A percentile compares a stretch with the other conserved stretches of the same genome.
These are phyloP conservation scores for Forsythia suspensa DNA, from an alignment of 257 asterid species.

Conservation along the genomic window DNA sequence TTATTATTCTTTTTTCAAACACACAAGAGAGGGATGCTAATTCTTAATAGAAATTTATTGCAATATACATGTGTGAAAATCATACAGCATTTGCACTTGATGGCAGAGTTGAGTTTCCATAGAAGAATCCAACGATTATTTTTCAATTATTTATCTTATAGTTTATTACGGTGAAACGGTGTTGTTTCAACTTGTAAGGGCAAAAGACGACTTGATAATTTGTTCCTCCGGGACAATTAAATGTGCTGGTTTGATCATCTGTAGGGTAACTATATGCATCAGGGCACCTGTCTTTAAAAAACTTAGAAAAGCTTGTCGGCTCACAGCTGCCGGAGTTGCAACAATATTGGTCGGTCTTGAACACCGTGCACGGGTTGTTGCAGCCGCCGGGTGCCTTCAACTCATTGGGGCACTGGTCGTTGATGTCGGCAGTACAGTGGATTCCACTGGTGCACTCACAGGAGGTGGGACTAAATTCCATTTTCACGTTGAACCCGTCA, in stretches of 20 bases:
- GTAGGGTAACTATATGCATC: conserved; percentile 23
- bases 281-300: conserved; percentile 12
- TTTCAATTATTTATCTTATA: background rate
- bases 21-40: too few relatives aligned
- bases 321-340: conserved; percentile 20
- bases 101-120: background rate
- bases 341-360: conserved; percentile 15
- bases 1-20: too few relatives aligned
- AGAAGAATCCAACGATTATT: background rate
- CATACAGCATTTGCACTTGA: too few relatives aligned
- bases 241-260: conserved; percentile 28
- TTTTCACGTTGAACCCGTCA: conserved; percentile 45
- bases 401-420: conserved; percentile 8
- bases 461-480: conserved; percentile 44
- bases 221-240: conserved; percentile 26
- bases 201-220: conserved; percentile 35
- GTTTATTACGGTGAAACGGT: background rate
- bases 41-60: too few relatives aligned
- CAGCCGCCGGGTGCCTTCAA: conserved; percentile 18
- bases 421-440: conserved; percentile 7
- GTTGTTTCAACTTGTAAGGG: conserved; percentile 8
- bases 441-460: conserved; percentile 23
- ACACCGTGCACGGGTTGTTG: conserved; percentile 24
- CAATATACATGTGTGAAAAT: too few relatives aligned
- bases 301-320: background rate